Percentiles rank a stretch among this genome's conserved stretches.
phyloP scores from a whole-genome alignment of 768 basidiomycete species.

The Psilocybe tampanensis region DNA sequence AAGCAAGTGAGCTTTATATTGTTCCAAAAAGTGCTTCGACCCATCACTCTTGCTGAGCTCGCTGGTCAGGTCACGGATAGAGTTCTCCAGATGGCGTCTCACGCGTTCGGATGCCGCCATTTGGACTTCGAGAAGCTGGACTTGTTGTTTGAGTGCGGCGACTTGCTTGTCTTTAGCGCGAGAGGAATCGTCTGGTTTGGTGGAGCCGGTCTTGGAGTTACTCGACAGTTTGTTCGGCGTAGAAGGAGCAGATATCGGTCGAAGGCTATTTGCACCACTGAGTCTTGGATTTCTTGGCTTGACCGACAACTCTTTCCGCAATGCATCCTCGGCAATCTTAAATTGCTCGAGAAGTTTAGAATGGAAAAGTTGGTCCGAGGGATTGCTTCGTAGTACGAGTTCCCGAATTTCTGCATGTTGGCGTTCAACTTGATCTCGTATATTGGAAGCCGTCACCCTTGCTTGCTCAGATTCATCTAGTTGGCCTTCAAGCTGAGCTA shows the following conservation, averaged over 20 bases:
- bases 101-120: constrained; percentile 71
- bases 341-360: constrained; percentile 64
- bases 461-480: constrained; percentile 58
- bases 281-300: constrained; percentile 37
- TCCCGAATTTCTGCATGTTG: constrained; percentile 75
- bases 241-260: constrained; percentile 39
- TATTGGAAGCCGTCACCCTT: constrained; percentile 49
- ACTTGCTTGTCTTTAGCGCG: constrained; percentile 45
- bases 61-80: constrained; percentile 58
- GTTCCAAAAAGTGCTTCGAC: constrained; percentile 62
- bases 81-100: constrained; percentile 61
- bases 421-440: constrained; percentile 62
- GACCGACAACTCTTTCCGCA: constrained; percentile 51
- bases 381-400: constrained; percentile 58
- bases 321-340: constrained; percentile 58
- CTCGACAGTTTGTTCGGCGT: constrained; percentile 46
- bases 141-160: constrained; percentile 58
- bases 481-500: constrained; percentile 63
- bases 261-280: constrained; percentile 36
- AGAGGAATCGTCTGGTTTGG: constrained; percentile 17
- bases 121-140: constrained; percentile 67
- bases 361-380: constrained; percentile 64
- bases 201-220: constrained; percentile 15
- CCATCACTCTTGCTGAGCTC: constrained; percentile 68
- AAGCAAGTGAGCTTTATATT: constrained; percentile 54